These are phyloP conservation scores for Nissolia schottii DNA, from an alignment of 306 rosid genomes.

Conservation along the genomic window DNA sequence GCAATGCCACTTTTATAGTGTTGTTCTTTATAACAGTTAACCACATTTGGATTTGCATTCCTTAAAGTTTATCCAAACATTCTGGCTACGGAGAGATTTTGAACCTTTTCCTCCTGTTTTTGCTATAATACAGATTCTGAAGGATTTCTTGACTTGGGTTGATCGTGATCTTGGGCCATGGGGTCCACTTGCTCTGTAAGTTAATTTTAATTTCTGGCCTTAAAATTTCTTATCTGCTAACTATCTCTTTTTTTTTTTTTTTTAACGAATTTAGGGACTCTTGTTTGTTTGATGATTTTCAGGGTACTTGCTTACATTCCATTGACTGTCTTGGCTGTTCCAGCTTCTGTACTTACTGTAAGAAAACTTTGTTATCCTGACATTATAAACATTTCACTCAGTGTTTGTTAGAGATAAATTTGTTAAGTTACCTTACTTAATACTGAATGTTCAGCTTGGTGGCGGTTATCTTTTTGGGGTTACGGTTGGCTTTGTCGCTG, in stretches of 20 bases:
- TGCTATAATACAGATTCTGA: constrained; percentile 50
- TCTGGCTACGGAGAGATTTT: not conserved
- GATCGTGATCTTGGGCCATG: constrained; percentile 73
- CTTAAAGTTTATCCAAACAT: not conserved
- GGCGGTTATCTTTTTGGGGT: constrained; percentile 95
- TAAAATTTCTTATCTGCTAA: not conserved
- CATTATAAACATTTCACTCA: not conserved
- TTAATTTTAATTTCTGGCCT: not conserved
- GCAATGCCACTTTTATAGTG: not conserved
- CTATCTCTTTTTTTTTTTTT: not conserved
- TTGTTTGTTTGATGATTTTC: constrained; percentile 29
- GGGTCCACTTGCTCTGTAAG: constrained; percentile 86
- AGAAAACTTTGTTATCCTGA: constrained; percentile 23
- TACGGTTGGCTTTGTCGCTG: constrained; percentile 71
- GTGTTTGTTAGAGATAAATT: not conserved
- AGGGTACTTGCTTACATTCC: constrained; percentile 87
- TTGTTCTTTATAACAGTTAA: constrained; percentile 1
- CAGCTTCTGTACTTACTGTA: constrained; percentile 89
- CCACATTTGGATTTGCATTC: constrained; percentile 7
- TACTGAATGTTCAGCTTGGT: constrained; percentile 63
- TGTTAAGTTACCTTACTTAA: not conserved
- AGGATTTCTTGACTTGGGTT: constrained; percentile 77
- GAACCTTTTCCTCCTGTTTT: not conserved
- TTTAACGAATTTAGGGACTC: not conserved
- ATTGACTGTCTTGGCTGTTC: constrained; percentile 82